Evolutionary conservation across 2,329 filamentous ascomycete species (phyloP).

Genomic region (Colletotrichum shisoi): DNA sequence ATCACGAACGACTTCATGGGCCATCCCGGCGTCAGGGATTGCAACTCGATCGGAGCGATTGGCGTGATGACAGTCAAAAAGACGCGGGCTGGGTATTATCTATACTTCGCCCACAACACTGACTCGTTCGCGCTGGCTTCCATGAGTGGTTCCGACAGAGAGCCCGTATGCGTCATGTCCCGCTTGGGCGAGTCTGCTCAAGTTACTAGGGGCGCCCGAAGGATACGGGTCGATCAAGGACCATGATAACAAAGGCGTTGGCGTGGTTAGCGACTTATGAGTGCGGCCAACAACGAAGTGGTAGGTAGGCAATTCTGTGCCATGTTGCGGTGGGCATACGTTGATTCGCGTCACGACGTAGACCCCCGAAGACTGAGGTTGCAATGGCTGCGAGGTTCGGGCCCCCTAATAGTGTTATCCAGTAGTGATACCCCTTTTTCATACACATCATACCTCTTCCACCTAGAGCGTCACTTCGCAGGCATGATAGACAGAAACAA

Average conservation of each 20-base stretch:
- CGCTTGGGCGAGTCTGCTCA: slow-evolving; percentile 65
- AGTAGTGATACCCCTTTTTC: slow-evolving; percentile 33
- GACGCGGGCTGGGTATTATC: slow-evolving; percentile 74
- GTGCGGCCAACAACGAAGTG: neutral
- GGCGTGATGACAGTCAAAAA: slow-evolving; percentile 92
- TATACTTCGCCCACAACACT: slow-evolving; percentile 97
- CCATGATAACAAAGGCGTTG: neutral
- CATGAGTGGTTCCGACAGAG: slow-evolving; percentile 80
- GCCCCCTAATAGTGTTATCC: slow-evolving; percentile 9
- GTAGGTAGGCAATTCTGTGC: neutral
- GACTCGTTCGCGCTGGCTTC: slow-evolving; percentile 87
- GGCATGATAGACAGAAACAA: slow-evolving; percentile 2
- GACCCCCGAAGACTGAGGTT: neutral
- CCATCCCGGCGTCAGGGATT: slow-evolving; percentile 83
- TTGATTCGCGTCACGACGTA: neutral
- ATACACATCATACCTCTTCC: slow-evolving; percentile 4
- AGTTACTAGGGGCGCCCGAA: slow-evolving; percentile 65
- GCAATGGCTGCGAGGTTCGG: neutral
- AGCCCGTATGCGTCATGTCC: slow-evolving; percentile 87
- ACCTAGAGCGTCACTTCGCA: slow-evolving; percentile 18
- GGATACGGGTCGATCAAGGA: slow-evolving; percentile 48
- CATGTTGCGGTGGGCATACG: neutral
- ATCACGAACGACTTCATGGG: slow-evolving; percentile 91
- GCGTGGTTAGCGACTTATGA: neutral
- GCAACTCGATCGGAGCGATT: slow-evolving; percentile 84